Conservation (phyloP, 805 yeast species). For the Saccharomycopsis fermentans region DNA sequence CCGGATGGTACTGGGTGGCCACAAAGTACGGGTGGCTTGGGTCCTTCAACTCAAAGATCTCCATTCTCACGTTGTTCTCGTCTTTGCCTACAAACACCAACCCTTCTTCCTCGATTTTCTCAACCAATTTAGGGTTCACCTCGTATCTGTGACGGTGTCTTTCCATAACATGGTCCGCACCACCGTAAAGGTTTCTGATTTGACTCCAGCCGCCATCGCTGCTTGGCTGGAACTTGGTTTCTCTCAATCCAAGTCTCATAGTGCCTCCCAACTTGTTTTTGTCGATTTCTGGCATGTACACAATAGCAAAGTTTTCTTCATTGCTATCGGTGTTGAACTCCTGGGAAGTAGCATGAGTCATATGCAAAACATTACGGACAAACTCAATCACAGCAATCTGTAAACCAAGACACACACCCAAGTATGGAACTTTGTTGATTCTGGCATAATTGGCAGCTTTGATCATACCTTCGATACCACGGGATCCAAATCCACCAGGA, state of each 20-base stretch:
- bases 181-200: conserved; percentile 73
- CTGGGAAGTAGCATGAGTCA: conserved; percentile 61
- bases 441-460: conserved; percentile 98
- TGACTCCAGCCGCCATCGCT: conserved; percentile 46
- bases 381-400: conserved; percentile 95
- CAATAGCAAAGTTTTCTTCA: conserved; percentile 60
- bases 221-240: conserved; percentile 66
- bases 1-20: conserved; percentile 98
- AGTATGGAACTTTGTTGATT: conserved; percentile 83
- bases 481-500: conserved; percentile 96
- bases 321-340: conserved; percentile 64
- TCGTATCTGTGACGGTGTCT: conserved; percentile 99
- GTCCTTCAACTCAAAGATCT: conserved; percentile 72
- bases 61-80: conserved; percentile 87
- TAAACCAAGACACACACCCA: conserved; percentile 96
- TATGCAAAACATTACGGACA: conserved; percentile 68
- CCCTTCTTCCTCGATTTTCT: conserved; percentile 64
- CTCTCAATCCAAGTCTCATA: conserved; percentile 94
- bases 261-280: conserved; percentile 96
- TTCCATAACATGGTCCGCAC: conserved; percentile 58
- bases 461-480: conserved; percentile 98
- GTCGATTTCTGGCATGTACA: conserved; percentile 98
- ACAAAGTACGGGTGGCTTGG: conserved; percentile 69
- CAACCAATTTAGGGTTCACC: conserved; percentile 78
- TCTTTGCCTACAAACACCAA: conserved; percentile 89